phyloP scores from a whole-genome alignment of 306 rosid genomes.

The Fagus sylvatica region DNA sequence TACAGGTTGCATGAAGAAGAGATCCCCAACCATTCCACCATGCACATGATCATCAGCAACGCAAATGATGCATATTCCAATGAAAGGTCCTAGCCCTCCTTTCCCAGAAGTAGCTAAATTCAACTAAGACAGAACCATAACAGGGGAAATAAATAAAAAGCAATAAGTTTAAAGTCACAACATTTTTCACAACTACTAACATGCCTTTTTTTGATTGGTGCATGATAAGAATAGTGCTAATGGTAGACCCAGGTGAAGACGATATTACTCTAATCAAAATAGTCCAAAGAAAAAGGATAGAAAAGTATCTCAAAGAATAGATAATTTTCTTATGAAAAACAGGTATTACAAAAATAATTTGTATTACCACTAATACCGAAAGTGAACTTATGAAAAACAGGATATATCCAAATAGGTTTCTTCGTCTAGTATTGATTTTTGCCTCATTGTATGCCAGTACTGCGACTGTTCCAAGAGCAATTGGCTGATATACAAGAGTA shows the following conservation, averaged over 20 bases:
- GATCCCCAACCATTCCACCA: slow-evolving; percentile 96
- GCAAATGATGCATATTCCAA: slow-evolving; percentile 65
- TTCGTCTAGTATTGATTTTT: slow-evolving; percentile 54
- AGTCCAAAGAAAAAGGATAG: neutral
- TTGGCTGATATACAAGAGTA: slow-evolving; percentile 83
- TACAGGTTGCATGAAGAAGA: slow-evolving; percentile 73
- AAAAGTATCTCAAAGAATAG: slow-evolving; percentile 2
- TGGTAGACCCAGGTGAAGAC: too few relatives aligned
- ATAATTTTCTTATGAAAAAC: neutral
- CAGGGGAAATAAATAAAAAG: neutral
- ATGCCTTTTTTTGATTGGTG: too few relatives aligned
- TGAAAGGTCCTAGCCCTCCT: slow-evolving; percentile 81
- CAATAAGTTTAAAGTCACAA: neutral
- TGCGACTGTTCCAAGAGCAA: slow-evolving; percentile 62
- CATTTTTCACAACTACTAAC: too few relatives aligned
- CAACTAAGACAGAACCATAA: slow-evolving; percentile 47
- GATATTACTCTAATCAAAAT: too few relatives aligned
- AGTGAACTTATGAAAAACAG: slow-evolving; percentile 63
- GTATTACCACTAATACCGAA: slow-evolving; percentile 59
- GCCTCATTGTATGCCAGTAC: slow-evolving; percentile 62
- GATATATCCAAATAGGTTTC: slow-evolving; percentile 64
- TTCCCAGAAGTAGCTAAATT: slow-evolving; percentile 84
- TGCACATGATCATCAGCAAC: slow-evolving; percentile 86
- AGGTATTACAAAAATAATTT: neutral
- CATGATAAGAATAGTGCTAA: too few relatives aligned